Evolutionary conservation across 805 yeast genomes (phyloP), one percentile per base, ranked within the genome.

Genomic region (Zygoascus bituminiphila): DNA sequence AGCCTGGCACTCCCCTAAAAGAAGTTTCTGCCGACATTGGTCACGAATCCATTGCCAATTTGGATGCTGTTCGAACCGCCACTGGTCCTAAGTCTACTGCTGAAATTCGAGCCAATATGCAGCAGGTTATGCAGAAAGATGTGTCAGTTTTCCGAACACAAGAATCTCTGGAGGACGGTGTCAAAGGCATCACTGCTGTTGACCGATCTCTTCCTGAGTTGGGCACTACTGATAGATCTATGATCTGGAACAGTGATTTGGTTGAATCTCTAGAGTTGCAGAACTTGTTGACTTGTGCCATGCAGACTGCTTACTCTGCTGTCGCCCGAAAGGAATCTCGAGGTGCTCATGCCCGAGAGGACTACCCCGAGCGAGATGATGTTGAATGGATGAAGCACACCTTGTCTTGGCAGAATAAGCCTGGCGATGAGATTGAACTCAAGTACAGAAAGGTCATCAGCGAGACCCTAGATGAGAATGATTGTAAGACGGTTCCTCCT

Each of bases 311-410:
- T 29, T 74, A 73, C 57, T 79, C 95, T 54, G 98, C 98, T 46
- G 88, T 93, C 54, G 94, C 88, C 49, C 87, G 98, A 77, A 82
- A 76, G 63, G 98, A 91, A 74, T 88, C 97, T 35, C 87, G 98
- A 76, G 98, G 98, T 74, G 98, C 98, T 44, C 98, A 91, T 66
- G 97, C 98, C 51, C 84, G 98, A 76, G 98, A 91, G 71, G 98
- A 91, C 70, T 89, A 71, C 74, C 97, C 95, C 63, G 82, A 80
- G 54, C 88, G 98, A 80, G 96, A 91, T 66, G 98, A 91, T 68
- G 88, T 66, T 49, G 76, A 88, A 77, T 91, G 98, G 98, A 88
- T 87, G 91, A 93, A 91, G 75, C 98, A 91, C 73, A 77, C 97
- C 44, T 74, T 91, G 65, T 87, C 97, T 46, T 91, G 93, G 88